phyloP scores from a whole-genome alignment of 805 yeast genomes.

The Nakazawaea ambrosiae region DNA sequence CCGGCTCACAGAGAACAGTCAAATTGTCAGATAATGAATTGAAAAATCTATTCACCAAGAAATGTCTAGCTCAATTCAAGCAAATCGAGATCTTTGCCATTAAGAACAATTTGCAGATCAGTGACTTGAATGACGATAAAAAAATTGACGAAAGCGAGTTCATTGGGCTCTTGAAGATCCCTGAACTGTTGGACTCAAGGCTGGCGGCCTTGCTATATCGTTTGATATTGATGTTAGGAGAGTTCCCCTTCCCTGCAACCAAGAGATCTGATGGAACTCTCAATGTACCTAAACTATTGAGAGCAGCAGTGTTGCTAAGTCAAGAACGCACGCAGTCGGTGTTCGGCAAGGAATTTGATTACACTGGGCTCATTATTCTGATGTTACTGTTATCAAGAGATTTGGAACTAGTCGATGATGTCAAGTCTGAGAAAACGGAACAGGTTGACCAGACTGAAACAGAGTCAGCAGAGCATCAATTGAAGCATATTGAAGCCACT shows the following conservation, averaged over 20 bases:
- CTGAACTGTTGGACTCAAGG: not conserved
- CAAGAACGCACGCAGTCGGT: slow-evolving; percentile 32
- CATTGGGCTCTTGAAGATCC: slow-evolving; percentile 18
- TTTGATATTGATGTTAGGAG: slow-evolving; percentile 35
- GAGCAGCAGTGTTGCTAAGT: slow-evolving; percentile 37
- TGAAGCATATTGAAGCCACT: slow-evolving; percentile 16
- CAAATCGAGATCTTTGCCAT: slow-evolving; percentile 13
- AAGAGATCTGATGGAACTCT: slow-evolving; percentile 18
- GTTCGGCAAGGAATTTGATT: slow-evolving; percentile 30
- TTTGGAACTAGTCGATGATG: too few relatives aligned
- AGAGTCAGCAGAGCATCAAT: too few relatives aligned
- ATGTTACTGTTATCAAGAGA: slow-evolving; percentile 27
- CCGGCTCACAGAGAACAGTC: not conserved
- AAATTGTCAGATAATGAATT: not conserved
- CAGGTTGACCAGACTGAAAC: slow-evolving; percentile 12
- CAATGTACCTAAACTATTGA: slow-evolving; percentile 31
- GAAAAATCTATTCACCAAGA: slow-evolving; percentile 4
- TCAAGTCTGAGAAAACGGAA: slow-evolving; percentile 9
- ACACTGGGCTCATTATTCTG: slow-evolving; percentile 38
- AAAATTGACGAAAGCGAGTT: slow-evolving; percentile 22
- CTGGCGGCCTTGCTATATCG: slow-evolving; percentile 25
- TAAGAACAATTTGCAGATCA: slow-evolving; percentile 16
- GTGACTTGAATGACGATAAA: slow-evolving; percentile 18
- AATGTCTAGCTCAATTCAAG: slow-evolving; percentile 3
- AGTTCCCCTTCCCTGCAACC: slow-evolving; percentile 30